These are phyloP conservation scores for Cinnamomum micranthum DNA, from an alignment of 164 flowering plant genomes.

Conservation along the genomic window DNA sequence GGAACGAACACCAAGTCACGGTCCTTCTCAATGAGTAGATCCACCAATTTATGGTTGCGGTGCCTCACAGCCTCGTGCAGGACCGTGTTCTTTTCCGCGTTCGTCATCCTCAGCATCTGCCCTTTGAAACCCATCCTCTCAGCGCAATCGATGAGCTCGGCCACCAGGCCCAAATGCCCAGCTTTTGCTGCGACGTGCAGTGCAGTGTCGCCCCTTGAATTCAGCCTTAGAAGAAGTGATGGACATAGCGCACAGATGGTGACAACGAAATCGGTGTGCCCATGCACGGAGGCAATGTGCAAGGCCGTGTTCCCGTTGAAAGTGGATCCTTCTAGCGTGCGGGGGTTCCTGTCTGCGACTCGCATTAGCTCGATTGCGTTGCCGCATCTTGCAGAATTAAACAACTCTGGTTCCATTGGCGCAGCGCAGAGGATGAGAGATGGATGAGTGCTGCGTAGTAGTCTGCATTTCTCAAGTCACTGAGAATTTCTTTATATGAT, in stretches of 20 bases:
- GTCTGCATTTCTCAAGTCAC: too few relatives aligned
- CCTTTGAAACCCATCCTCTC: background rate
- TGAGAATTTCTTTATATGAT: too few relatives aligned
- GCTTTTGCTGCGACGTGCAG: slow-evolving; percentile 2
- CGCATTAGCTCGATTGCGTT: too few relatives aligned
- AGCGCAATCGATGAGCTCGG: background rate
- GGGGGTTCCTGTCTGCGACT: too few relatives aligned
- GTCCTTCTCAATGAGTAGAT: background rate
- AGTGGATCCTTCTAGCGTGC: background rate
- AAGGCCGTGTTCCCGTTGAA: background rate
- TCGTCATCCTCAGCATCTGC: background rate
- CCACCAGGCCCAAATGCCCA: background rate
- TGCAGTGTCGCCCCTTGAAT: background rate
- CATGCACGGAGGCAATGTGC: background rate
- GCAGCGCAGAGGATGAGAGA: too few relatives aligned
- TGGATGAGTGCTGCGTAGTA: too few relatives aligned
- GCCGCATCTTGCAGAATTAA: too few relatives aligned
- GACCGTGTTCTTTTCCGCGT: background rate
- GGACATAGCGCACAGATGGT: background rate
- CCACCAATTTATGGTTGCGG: background rate
- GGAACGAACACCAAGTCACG: background rate
- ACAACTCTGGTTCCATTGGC: too few relatives aligned
- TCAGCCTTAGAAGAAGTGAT: background rate
- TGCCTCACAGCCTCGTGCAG: background rate
- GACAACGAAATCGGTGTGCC: background rate